Evolutionary conservation across 192 early-diverging fungal genomes (phyloP).

Genomic region (Dimargaris xerosporica): DNA sequence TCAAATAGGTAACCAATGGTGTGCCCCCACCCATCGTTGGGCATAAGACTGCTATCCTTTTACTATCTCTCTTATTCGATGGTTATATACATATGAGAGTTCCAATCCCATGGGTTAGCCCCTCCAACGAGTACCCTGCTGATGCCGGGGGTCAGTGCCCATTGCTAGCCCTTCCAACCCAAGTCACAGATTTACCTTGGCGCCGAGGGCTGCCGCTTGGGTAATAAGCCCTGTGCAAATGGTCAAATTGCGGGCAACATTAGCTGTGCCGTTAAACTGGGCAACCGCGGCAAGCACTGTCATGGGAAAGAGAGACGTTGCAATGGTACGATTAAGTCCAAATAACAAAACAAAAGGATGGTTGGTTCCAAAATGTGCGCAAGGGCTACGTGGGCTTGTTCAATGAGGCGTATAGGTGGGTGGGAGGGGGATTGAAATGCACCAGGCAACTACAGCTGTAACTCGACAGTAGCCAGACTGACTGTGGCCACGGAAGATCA

Average conservation of each 20-base stretch:
- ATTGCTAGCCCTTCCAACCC: background rate
- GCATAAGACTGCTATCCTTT: too few species aligned
- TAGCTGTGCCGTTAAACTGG: conserved; percentile 52
- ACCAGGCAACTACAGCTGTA: too few species aligned
- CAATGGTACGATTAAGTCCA: too few species aligned
- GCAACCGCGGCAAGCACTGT: conserved; percentile 34
- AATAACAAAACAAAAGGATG: too few species aligned
- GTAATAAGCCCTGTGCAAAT: conserved; percentile 41
- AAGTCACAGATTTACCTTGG: conserved; percentile 24
- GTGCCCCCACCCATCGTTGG: too few species aligned
- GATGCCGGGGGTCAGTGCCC: background rate
- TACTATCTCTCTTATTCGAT: too few species aligned
- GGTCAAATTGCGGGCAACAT: conserved; percentile 37
- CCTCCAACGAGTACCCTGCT: background rate
- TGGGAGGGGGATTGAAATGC: too few species aligned
- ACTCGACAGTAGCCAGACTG: too few species aligned
- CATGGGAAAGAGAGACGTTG: too few species aligned
- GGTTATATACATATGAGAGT: background rate
- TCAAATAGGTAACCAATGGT: background rate
- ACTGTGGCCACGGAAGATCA: too few species aligned
- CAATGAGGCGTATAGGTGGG: too few species aligned
- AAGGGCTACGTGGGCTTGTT: too few species aligned
- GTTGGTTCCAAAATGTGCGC: background rate
- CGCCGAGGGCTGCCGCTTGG: conserved; percentile 36
- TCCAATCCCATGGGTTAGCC: background rate